These are phyloP conservation scores for Neofusicoccum cordaticola DNA, from an alignment of 2,329 filamentous ascomycete species.

Conservation along the genomic window DNA sequence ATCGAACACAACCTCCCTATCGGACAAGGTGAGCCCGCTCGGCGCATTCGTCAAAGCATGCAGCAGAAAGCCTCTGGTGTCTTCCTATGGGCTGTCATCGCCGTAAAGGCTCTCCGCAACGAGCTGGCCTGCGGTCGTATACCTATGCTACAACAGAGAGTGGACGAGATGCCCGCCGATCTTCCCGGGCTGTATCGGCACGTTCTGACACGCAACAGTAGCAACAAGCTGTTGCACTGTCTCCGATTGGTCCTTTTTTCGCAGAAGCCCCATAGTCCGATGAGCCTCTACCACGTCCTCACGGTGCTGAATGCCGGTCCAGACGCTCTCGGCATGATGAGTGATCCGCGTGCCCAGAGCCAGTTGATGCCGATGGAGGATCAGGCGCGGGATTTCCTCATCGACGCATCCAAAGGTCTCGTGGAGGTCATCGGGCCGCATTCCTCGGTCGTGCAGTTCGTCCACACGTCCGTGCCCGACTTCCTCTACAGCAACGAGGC, in stretches of 20 bases:
- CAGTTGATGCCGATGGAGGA: neutral
- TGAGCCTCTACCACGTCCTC: neutral
- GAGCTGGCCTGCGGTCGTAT: slow-evolving; percentile 34
- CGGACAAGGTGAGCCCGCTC: slow-evolving; percentile 21
- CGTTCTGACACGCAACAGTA: slow-evolving; percentile 49
- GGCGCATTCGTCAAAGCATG: slow-evolving; percentile 31
- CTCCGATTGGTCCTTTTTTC: neutral
- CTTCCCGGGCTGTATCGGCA: slow-evolving; percentile 51
- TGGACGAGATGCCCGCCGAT: slow-evolving; percentile 40
- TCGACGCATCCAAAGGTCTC: neutral
- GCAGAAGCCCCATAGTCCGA: neutral
- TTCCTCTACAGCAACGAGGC: neutral
- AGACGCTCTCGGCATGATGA: neutral
- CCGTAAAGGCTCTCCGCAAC: slow-evolving; percentile 46
- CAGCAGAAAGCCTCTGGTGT: slow-evolving; percentile 40
- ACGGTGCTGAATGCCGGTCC: neutral
- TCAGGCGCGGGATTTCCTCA: neutral
- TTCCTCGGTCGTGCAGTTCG: neutral
- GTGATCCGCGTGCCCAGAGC: neutral
- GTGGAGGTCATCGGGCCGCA: neutral
- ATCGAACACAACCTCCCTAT: slow-evolving; percentile 24
- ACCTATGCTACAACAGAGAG: slow-evolving; percentile 28
- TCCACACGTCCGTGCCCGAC: neutral
- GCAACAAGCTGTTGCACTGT: neutral
- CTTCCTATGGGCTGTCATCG: slow-evolving; percentile 48